phyloP scores from a whole-genome alignment of 495 filamentous ascomycete genomes.

The Acidomyces sp. region DNA sequence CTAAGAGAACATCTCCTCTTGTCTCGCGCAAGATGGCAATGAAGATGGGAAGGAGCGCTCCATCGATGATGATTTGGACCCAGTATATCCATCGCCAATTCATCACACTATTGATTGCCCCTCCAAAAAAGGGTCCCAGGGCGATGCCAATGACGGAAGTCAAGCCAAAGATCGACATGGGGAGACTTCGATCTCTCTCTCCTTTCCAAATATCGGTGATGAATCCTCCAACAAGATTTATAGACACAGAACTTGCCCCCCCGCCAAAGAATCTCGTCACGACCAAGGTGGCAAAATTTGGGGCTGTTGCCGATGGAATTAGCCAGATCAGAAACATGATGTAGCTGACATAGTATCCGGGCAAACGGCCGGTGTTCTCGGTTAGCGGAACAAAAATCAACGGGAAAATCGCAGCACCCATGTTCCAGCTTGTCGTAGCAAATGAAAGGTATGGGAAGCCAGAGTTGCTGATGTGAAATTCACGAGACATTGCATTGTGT shows the following conservation, averaged over 20 bases:
- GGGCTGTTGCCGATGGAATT: constrained; percentile 35
- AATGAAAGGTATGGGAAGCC: constrained; percentile 39
- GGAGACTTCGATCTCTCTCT: constrained; percentile 30
- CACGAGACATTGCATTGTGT: constrained; percentile 3
- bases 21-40: constrained; percentile 32
- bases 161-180: constrained; percentile 34
- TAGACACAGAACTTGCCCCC: constrained; percentile 32
- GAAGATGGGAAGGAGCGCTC: constrained; percentile 28
- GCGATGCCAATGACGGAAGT: constrained; percentile 33
- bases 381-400: constrained; percentile 38
- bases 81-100: constrained; percentile 35
- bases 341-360: constrained; percentile 34
- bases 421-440: constrained; percentile 36
- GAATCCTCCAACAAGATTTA: constrained; percentile 34
- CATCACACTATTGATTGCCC: constrained; percentile 28
- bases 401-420: constrained; percentile 35
- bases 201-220: constrained; percentile 37
- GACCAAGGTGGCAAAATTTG: constrained; percentile 36
- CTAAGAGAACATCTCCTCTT: constrained; percentile 30
- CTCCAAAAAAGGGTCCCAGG: constrained; percentile 37
- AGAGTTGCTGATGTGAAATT: constrained; percentile 30
- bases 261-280: constrained; percentile 36
- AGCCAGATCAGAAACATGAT: constrained; percentile 32
- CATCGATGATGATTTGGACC: constrained; percentile 34
- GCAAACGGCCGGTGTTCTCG: constrained; percentile 38